Evolutionary conservation across 345 rosid genomes (phyloP).

Genomic region (Melaleuca quinquenervia): DNA sequence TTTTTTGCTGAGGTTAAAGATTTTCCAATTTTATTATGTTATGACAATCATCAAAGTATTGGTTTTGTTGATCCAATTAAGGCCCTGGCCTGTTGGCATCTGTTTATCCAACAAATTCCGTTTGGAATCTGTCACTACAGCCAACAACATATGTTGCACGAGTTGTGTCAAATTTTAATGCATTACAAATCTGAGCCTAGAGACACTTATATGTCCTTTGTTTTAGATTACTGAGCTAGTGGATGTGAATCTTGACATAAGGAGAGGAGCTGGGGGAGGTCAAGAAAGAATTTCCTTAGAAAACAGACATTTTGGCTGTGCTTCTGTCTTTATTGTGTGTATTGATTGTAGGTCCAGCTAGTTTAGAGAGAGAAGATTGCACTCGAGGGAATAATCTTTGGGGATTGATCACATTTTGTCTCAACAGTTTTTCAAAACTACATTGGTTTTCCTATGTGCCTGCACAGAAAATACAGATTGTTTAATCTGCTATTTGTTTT

Average conservation of each 20-base stretch:
- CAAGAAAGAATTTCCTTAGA: not conserved
- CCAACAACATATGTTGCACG: not conserved
- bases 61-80: not conserved
- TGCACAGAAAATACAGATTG: not conserved
- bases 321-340: not conserved
- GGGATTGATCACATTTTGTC: not conserved
- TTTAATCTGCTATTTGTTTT: not conserved
- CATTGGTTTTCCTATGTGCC: not conserved
- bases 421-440: not conserved
- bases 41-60: not conserved
- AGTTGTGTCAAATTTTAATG: not conserved
- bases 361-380: not conserved
- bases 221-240: not conserved
- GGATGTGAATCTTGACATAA: not conserved
- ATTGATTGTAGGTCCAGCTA: not conserved
- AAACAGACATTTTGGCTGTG: not conserved
- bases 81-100: not conserved
- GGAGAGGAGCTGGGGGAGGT: not conserved
- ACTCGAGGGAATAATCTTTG: not conserved
- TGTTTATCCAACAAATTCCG: not conserved
- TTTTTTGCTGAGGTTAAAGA: not conserved
- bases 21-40: not conserved
- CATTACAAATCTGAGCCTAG: not conserved
- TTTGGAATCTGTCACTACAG: not conserved
- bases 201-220: not conserved